Evolutionary conservation across 139 green algal species (phyloP).

Genomic region (Chlamydomonas sp.): DNA sequence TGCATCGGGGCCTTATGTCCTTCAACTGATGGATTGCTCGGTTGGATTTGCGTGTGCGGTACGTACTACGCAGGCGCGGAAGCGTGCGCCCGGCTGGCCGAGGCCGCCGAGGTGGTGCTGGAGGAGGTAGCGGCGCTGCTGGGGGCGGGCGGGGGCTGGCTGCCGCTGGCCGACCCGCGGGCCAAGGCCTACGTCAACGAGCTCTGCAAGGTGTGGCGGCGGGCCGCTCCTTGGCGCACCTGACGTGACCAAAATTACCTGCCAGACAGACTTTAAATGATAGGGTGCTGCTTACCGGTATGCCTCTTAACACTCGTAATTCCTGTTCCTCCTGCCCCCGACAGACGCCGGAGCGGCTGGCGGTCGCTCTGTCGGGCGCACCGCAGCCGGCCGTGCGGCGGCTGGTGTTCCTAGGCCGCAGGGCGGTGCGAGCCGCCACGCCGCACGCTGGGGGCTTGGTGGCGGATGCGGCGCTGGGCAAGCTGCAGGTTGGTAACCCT

Average conservation of each 20-base stretch:
- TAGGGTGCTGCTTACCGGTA: no score
- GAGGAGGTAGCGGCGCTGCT: slow-evolving; percentile 11
- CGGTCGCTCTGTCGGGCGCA: neutral
- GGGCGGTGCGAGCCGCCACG: neutral
- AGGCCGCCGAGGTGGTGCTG: slow-evolving; percentile 16
- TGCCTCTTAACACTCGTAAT: no score
- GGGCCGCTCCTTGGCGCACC: neutral
- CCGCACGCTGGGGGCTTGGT: neutral
- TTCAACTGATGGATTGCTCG: no score
- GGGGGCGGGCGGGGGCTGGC: neutral
- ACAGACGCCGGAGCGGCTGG: slow-evolving; percentile 7
- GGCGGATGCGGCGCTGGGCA: slow-evolving; percentile 9
- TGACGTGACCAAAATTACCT: no score
- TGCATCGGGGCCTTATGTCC: no score
- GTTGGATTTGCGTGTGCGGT: no score
- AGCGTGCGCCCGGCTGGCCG: slow-evolving; percentile 1
- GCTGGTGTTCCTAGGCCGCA: slow-evolving; percentile 4
- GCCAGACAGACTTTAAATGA: no score
- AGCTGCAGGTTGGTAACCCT: slow-evolving; percentile 1
- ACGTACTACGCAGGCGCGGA: neutral
- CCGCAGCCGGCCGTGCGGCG: neutral
- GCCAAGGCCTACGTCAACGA: slow-evolving; percentile 1
- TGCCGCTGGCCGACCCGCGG: neutral
- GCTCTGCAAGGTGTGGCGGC: slow-evolving; percentile 12
- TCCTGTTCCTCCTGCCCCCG: no score